Base-by-base conservation (phyloP, 2,329 filamentous ascomycete species). In the Neofusicoccum sp. region DNA sequence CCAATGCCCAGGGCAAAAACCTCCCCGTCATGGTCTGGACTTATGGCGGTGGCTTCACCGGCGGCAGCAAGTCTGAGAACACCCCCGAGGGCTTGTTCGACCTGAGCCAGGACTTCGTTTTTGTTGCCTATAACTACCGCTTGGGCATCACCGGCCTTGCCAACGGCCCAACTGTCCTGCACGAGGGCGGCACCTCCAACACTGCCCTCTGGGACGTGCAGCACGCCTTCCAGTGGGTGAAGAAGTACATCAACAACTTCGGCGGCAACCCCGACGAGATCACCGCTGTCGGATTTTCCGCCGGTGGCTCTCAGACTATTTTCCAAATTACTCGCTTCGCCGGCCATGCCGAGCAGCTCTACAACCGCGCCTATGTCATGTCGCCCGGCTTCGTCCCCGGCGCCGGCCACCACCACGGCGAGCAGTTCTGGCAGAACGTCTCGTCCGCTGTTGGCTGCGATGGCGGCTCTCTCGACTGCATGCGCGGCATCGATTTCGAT, bases 1-100 rank as follows among this genome's bases (percentile, higher is more conserved):
- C 70, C 6, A 75, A 75, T 24, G 67, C 74, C 26, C 70, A 73
- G 11, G 69, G 68, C 0, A 63, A 70, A 26, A 70, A 70, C 48
- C 67, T 82, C 6, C 79, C 79, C 2, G 78, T 82, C 1, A 68
- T 78, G n/a, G 75, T 80, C 4, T 82, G 74, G 73, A 70, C 82
- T n/a, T 78, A 78, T 63, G 80, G 79, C 5, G 80, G 79, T 2
- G 79, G 43, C 1, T 71, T 70, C 44, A 67, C 65, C 14, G 65
- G 58, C 24, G 69, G 69, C 12, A 66, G 63, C 61, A 75, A 75
- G 61, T 67, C 66, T 8, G 40, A 73, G 28, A 56, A 62, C 30
- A 53, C 54, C 24, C 40, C 53, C 4, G 47, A 75, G 62, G 73
- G 73, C 30, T 38, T 57, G 26, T 57, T 56, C 24, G 44, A 57